These are phyloP conservation scores for Lepiota brunneoincarnata DNA, from an alignment of 768 basidiomycete species.

Conservation along the genomic window DNA sequence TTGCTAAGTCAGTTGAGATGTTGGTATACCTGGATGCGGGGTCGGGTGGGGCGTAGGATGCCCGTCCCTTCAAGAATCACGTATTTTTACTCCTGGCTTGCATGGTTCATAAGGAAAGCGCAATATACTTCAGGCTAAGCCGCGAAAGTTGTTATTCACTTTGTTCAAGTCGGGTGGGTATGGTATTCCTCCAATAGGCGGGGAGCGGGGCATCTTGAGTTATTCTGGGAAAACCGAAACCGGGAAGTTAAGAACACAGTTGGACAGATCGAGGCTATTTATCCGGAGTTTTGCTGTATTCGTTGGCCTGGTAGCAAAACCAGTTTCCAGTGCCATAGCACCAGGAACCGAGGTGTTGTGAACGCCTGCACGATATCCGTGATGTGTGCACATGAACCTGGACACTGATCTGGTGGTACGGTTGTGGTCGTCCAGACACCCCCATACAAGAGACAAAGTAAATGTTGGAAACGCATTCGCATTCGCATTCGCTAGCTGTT, in stretches of 20 bases:
- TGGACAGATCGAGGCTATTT: too few species aligned
- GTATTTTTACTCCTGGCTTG: conserved; percentile 10
- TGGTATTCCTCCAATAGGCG: conserved; percentile 33
- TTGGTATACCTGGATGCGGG: conserved; percentile 9
- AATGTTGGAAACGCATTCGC: too few species aligned
- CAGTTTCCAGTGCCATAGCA: too few species aligned
- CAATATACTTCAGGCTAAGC: conserved; percentile 31
- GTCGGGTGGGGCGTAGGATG: conserved; percentile 10
- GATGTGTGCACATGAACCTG: too few species aligned
- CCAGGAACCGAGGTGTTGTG: too few species aligned
- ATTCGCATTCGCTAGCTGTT: too few species aligned
- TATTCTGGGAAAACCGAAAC: background rate
- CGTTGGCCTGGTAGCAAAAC: too few species aligned
- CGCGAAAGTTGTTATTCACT: conserved; percentile 34
- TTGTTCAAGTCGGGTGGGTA: conserved; percentile 30
- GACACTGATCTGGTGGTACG: too few species aligned
- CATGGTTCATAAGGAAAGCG: conserved; percentile 24
- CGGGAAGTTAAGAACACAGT: background rate
- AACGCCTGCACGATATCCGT: too few species aligned
- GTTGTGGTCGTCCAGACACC: too few species aligned
- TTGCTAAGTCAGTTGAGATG: conserved; percentile 8
- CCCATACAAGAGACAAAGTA: too few species aligned
- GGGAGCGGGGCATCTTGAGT: conserved; percentile 23
- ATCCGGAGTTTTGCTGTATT: too few species aligned
- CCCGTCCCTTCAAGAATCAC: conserved; percentile 10